These are phyloP conservation scores for Tylopilus sp. DNA, from an alignment of 768 basidiomycete genomes.

Conservation along the genomic window DNA sequence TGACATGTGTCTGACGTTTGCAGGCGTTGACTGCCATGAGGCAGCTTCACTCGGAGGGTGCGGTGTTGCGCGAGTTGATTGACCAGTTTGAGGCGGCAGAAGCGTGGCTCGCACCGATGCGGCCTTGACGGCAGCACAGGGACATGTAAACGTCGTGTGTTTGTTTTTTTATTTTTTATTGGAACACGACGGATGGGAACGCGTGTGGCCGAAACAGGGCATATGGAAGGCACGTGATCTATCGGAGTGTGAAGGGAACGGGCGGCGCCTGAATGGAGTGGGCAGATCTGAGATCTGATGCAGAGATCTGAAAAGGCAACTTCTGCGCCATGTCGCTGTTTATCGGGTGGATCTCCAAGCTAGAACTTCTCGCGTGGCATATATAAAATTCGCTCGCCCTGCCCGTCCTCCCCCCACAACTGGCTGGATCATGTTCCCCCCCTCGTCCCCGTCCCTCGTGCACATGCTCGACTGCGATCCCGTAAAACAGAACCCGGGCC, in stretches of 20 bases:
- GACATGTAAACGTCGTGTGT: not conserved
- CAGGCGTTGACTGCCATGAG: constrained; percentile 88
- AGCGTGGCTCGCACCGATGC: constrained; percentile 89
- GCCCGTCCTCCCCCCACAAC: constrained; percentile 9
- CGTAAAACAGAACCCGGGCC: constrained; percentile 35
- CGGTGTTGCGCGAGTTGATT: constrained; percentile 82
- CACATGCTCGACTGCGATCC: constrained; percentile 29
- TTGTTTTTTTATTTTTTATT: no score
- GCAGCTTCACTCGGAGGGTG: constrained; percentile 78
- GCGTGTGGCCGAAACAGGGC: constrained; percentile 10
- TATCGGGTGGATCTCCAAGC: not conserved
- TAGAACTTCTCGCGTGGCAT: constrained; percentile 29
- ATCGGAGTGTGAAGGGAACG: not conserved
- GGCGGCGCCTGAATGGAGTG: not conserved
- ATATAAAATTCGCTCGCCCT: constrained; percentile 11
- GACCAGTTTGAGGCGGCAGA: constrained; percentile 97
- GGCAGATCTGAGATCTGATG: constrained; percentile 23
- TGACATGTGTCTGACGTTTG: constrained; percentile 20
- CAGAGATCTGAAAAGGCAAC: constrained; percentile 1
- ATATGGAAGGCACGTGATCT: constrained; percentile 20
- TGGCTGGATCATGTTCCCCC: constrained; percentile 25
- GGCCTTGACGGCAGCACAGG: constrained; percentile 51
- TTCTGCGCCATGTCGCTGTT: constrained; percentile 10
- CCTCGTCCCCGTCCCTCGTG: constrained; percentile 23
- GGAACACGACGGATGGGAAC: constrained; percentile 21